A percentile compares a stretch with the other conserved stretches of the same genome.
These are phyloP conservation scores for Earliella scabrosa DNA, from an alignment of 1,284 basidiomycete species.

Conservation along the genomic window DNA sequence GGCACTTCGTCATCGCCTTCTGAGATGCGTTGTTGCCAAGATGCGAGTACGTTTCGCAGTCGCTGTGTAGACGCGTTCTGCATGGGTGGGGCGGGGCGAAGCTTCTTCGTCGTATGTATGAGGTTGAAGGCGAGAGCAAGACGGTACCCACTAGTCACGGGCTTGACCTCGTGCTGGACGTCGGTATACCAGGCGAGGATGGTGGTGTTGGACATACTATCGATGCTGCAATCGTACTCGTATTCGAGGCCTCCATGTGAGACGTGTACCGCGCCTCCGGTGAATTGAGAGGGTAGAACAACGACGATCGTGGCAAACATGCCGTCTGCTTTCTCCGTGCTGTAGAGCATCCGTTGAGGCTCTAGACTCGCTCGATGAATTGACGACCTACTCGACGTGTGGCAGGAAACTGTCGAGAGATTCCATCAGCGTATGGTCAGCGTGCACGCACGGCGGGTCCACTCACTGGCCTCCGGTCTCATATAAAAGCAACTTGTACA, in stretches of 20 bases:
- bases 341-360: conserved; percentile 14
- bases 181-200: no score
- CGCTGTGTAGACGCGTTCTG: no score
- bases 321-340: conserved; percentile 42
- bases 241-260: conserved; percentile 38
- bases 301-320: conserved; percentile 53
- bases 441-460: neutral
- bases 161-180: no score
- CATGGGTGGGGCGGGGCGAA: no score
- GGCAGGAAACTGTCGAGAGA: conserved; percentile 13
- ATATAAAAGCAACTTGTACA: conserved; percentile 51
- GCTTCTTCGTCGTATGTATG: no score
- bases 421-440: no score
- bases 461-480: conserved; percentile 50
- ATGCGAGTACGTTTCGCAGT: no score
- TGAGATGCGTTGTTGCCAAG: no score
- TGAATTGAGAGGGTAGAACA: conserved; percentile 46
- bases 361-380: neutral
- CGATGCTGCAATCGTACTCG: neutral
- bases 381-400: conserved; percentile 13
- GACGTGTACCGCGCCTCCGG: conserved; percentile 45
- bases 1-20: no score
- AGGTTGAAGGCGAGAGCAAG: no score
- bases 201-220: no score
- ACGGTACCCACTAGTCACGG: no score